Percentiles rank a stretch among this genome's conserved stretches.
These are phyloP conservation scores for Athelia sp. DNA, from an alignment of 1,284 basidiomycete species.

Conservation along the genomic window DNA sequence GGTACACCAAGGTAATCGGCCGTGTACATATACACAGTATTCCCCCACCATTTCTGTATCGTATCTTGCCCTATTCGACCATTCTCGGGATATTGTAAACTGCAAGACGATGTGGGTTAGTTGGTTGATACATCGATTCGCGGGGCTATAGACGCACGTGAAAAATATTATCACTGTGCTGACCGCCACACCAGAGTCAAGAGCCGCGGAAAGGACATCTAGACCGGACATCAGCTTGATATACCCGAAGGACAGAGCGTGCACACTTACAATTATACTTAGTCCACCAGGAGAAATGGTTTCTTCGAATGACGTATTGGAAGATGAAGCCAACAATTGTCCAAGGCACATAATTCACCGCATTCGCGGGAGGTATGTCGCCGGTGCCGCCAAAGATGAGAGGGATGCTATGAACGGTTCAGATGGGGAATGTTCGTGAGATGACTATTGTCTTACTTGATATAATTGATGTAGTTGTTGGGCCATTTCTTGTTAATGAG, in stretches of 20 bases:
- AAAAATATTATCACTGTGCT: conserved; percentile 62
- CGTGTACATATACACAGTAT: conserved; percentile 43
- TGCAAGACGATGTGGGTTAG: not conserved
- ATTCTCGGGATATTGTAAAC: conserved; percentile 58
- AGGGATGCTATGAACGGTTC: conserved; percentile 29
- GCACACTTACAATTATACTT: conserved; percentile 46
- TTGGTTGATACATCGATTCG: not conserved
- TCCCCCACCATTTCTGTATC: conserved; percentile 70
- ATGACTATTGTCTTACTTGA: too few relatives aligned
- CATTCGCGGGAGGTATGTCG: conserved; percentile 52
- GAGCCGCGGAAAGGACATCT: conserved; percentile 52
- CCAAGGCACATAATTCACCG: conserved; percentile 55
- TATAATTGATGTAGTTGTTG: conserved; percentile 37
- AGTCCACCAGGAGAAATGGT: conserved; percentile 65
- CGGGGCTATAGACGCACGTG: conserved; percentile 13
- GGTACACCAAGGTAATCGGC: conserved; percentile 31
- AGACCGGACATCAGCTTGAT: too few relatives aligned
- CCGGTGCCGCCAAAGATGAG: conserved; percentile 53
- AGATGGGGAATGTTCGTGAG: conserved; percentile 16
- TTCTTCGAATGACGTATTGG: conserved; percentile 54
- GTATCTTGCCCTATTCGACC: conserved; percentile 52
- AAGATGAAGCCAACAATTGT: conserved; percentile 61
- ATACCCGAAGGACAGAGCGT: conserved; percentile 7
- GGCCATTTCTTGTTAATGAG: conserved; percentile 31
- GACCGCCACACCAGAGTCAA: conserved; percentile 60